Evolutionary conservation across 1,139 yeast genomes (phyloP).

Genomic region (Lodderomyces orthopsilosis): DNA sequence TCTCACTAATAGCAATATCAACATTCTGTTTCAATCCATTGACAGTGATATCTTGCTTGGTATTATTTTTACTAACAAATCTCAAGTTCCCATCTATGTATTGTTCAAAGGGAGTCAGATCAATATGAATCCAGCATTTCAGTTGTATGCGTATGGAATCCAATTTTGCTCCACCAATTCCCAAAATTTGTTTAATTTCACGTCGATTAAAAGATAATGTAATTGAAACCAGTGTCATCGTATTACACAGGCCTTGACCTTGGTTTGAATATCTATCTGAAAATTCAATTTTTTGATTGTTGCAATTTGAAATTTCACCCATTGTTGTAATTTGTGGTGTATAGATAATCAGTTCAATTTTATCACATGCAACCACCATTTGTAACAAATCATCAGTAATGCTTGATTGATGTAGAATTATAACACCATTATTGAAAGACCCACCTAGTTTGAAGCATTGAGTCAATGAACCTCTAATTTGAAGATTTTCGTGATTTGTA

Average conservation of each 20-base stretch:
- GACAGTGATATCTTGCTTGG: conserved; percentile 15
- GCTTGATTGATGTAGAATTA: neutral
- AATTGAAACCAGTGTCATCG: neutral
- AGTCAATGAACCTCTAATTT: neutral
- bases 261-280: too few species aligned
- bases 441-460: conserved; percentile 4
- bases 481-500: neutral
- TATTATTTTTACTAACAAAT: conserved; percentile 7
- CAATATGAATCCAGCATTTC: conserved; percentile 27
- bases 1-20: conserved; percentile 17
- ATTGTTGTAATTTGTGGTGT: neutral
- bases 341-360: neutral
- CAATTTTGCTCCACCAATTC: conserved; percentile 26
- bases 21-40: conserved; percentile 19
- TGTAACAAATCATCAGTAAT: neutral
- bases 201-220: conserved; percentile 14
- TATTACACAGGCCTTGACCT: neutral
- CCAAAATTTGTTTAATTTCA: conserved; percentile 31
- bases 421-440: conserved; percentile 1
- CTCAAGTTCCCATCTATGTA: neutral
- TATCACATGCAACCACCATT: neutral
- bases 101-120: conserved; percentile 13
- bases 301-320: neutral
- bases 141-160: conserved; percentile 24
- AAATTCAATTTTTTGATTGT: neutral